Base-by-base conservation (phyloP, 768 basidiomycete species). In the Vararia minispora region DNA sequence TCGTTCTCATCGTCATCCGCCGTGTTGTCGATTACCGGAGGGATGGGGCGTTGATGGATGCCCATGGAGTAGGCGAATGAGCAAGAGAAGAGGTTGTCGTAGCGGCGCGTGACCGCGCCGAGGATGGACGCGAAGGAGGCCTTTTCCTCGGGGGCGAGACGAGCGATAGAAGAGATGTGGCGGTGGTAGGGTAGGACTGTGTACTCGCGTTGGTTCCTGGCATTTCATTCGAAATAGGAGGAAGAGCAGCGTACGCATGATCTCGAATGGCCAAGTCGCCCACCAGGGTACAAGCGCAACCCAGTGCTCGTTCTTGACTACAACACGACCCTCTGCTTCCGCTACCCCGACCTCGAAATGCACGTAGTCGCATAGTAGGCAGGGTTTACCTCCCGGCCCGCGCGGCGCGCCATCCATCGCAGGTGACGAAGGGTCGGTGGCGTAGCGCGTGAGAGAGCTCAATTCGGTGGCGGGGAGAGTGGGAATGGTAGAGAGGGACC, bases 11-110 rank as follows among this genome's bases (percentile, higher is more conserved):
- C 66, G 9, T 62, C 59, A 8, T 62, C 56, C 13, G 56, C 54
- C 3, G 43, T 38, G 6, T 41, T 40, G 25, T 47, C 37, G n/a
- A 45, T 33, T 28, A 50, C 40, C 5, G 60, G 57, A 7, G 79
- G 74, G 2, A 74, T 52, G 5, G 88, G 83, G 2, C 79, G 71
- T 55, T 95, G 91, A 53, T 94, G 91, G 33, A 94, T 72, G 25
- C 91, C 91, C 87, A 94, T 91, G 6, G 86, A 90, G 56, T 94
- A 95, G 1, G 87, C 81, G 58, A 94, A 95, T 0, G 87, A 82
- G 54, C 85, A 89, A 5, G 69, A 70, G 55, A 89, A 89, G 22
- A 89, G 60, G 50, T 82, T 85, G 51, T 84, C 85, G 47, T 84
- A 87, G 36, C 74, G 72, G 39, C 67, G 71, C 6, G 80, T 78